Evolutionary conservation across 805 yeast genomes (phyloP).

Genomic region (Saccharomycopsis guyanensis): DNA sequence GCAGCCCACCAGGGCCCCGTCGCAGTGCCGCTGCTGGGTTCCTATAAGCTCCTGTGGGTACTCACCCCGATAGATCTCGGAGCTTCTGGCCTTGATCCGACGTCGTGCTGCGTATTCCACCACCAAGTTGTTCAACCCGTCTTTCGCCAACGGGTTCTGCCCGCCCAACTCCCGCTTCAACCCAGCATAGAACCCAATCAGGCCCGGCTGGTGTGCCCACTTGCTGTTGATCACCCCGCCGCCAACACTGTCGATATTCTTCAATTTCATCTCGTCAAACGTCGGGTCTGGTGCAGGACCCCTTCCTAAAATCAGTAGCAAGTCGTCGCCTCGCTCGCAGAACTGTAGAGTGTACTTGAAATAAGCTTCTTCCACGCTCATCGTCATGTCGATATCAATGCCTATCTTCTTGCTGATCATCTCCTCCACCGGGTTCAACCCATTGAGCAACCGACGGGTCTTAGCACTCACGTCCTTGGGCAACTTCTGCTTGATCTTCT

Average conservation of each 20-base stretch:
- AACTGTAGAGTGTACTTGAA: constrained; percentile 20
- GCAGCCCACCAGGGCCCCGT: not conserved
- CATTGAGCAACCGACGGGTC: constrained; percentile 3
- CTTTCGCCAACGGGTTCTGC: not conserved
- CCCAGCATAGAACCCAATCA: not conserved
- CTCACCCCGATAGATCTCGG: not conserved
- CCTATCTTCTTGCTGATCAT: constrained; percentile 17
- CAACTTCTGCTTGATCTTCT: constrained; percentile 10
- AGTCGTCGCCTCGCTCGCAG: not conserved
- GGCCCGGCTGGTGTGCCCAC: constrained; percentile 2
- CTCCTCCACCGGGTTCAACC: constrained; percentile 15
- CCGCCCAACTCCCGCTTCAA: constrained; percentile 4
- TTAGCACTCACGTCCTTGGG: constrained; percentile 12
- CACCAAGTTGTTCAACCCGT: constrained; percentile 1
- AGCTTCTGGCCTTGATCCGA: not conserved
- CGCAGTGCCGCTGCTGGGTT: not conserved
- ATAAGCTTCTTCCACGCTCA: constrained; percentile 13
- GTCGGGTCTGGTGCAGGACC: not conserved
- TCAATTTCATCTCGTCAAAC: constrained; percentile 2
- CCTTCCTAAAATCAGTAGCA: not conserved
- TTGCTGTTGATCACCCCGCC: constrained; percentile 15
- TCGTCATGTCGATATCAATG: constrained; percentile 12
- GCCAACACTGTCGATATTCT: constrained; percentile 7
- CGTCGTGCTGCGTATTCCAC: not conserved
- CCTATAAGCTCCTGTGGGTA: constrained; percentile 1